phyloP scores from a whole-genome alignment of 345 rosid species.

The Physaria fendleri region DNA sequence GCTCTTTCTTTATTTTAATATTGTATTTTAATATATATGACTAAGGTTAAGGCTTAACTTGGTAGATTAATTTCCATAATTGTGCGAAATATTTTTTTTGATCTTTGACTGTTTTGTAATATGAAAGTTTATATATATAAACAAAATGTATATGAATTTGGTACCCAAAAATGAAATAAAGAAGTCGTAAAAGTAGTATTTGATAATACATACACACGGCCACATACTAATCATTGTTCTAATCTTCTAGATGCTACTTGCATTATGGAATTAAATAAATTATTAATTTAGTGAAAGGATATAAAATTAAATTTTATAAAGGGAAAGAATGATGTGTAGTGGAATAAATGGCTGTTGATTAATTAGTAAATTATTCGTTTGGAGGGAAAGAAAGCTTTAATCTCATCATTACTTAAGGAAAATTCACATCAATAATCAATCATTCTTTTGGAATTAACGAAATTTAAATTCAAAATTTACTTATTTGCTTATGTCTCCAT shows the following conservation, averaged over 20 bases:
- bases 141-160: not conserved
- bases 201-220: too few relatives aligned
- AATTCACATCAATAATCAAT: slow-evolving; percentile 5
- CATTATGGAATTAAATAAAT: not conserved
- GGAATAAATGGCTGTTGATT: slow-evolving; percentile 12
- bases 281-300: not conserved
- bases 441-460: slow-evolving; percentile 6
- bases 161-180: too few relatives aligned
- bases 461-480: not conserved
- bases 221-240: not conserved
- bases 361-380: slow-evolving; percentile 6
- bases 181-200: too few relatives aligned
- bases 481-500: not conserved
- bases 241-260: slow-evolving; percentile 18
- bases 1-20: not conserved
- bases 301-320: slow-evolving; percentile 4
- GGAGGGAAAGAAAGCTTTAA: slow-evolving; percentile 22
- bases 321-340: slow-evolving; percentile 18
- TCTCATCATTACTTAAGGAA: slow-evolving; percentile 29
- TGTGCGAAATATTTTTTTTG: not conserved
- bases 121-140: not conserved
- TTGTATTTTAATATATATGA: not conserved
- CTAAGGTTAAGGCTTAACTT: slow-evolving; percentile 17
- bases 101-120: not conserved
- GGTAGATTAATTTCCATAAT: slow-evolving; percentile 10